Percentiles rank a stretch among this genome's conserved stretches.
phyloP scores from a whole-genome alignment of 228 moss, liverwort and hornwort genomes.

The Sphagnum fallax region DNA sequence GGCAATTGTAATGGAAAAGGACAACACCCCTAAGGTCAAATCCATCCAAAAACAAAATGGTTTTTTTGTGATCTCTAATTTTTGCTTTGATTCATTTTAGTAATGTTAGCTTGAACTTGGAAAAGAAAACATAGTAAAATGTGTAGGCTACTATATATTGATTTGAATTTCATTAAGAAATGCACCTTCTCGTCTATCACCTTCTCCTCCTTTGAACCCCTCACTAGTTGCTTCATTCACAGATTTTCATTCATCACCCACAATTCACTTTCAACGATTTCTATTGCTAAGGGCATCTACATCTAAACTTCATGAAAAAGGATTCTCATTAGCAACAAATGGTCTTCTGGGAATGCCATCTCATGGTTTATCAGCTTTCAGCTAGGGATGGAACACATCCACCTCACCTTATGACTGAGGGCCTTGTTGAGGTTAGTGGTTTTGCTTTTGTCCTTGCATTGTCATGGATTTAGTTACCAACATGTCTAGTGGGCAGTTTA shows the following conservation, averaged over 20 bases:
- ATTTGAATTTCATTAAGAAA: too few species aligned
- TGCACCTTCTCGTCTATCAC: slow-evolving; percentile 53
- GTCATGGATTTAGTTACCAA: too few species aligned
- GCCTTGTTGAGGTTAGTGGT: slow-evolving; percentile 62
- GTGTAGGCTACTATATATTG: too few species aligned
- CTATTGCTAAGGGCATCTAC: slow-evolving; percentile 59
- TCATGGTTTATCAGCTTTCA: slow-evolving; percentile 54
- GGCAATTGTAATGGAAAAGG: too few species aligned
- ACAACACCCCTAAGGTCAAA: too few species aligned
- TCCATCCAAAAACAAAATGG: too few species aligned
- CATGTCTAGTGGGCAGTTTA: too few species aligned
- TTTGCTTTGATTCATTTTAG: too few species aligned
- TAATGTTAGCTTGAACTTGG: too few species aligned
- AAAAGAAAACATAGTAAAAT: too few species aligned
- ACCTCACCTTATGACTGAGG: slow-evolving; percentile 70
- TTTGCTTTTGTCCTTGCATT: too few species aligned
- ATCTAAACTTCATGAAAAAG: slow-evolving; percentile 44
- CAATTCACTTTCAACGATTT: slow-evolving; percentile 51
- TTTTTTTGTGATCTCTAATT: too few species aligned
- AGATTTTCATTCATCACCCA: slow-evolving; percentile 51
- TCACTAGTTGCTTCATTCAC: slow-evolving; percentile 49
- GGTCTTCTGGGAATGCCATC: slow-evolving; percentile 62
- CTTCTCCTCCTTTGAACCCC: slow-evolving; percentile 42
- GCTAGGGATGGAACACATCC: slow-evolving; percentile 59
- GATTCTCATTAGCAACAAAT: slow-evolving; percentile 57